Evolutionary conservation across 202 grass and related monocot genomes (phyloP).

Genomic region (Panicum virgatum): DNA sequence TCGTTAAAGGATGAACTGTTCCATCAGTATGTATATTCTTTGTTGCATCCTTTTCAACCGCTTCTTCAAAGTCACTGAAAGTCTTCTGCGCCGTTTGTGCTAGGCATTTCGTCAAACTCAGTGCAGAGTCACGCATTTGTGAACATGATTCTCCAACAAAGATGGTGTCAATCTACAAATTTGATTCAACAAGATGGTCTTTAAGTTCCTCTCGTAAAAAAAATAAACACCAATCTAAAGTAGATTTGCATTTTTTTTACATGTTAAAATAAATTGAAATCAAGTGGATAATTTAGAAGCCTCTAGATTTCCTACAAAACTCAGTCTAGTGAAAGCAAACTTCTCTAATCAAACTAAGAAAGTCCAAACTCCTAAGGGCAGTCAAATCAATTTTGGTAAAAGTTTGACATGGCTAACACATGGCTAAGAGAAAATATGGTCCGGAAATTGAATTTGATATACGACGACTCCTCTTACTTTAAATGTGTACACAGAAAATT

Average conservation of each 20-base stretch:
- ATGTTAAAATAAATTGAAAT: constrained; percentile 19
- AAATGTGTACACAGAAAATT: background rate
- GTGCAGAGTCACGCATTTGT: constrained; percentile 73
- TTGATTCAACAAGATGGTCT: constrained; percentile 23
- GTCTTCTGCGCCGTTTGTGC: constrained; percentile 92
- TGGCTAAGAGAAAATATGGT: constrained; percentile 16
- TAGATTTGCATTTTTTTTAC: background rate
- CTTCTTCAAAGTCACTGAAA: constrained; percentile 93
- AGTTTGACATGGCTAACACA: background rate
- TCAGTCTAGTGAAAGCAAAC: background rate
- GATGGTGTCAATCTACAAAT: constrained; percentile 79
- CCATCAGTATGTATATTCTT: constrained; percentile 92
- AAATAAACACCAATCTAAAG: background rate
- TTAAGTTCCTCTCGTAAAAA: background rate
- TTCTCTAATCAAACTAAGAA: background rate
- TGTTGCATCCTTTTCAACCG: constrained; percentile 94
- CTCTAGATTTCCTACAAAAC: background rate
- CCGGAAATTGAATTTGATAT: background rate
- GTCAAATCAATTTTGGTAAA: background rate
- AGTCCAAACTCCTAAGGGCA: background rate
- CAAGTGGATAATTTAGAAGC: background rate
- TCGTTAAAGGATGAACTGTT: constrained; percentile 95
- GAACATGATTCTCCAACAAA: constrained; percentile 79
- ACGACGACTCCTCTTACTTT: background rate
- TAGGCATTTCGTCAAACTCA: constrained; percentile 75